Conservation (phyloP, 192 early-diverging fungal species). For the Backusella tarrabulga region DNA sequence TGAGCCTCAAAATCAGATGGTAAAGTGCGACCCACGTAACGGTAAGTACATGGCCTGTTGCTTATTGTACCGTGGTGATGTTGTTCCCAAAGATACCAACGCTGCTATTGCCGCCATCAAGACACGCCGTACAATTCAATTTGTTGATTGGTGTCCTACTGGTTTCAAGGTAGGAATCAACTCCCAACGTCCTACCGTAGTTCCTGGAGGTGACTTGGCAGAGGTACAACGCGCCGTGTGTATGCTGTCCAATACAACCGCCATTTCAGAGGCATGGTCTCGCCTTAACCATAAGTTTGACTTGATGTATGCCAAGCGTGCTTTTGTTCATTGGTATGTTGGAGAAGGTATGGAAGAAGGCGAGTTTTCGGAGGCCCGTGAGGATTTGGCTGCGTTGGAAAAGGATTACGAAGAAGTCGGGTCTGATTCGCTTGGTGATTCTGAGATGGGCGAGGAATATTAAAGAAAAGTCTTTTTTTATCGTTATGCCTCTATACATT, state of each 20-base stretch:
- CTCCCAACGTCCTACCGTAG: conserved; percentile 85
- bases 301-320: conserved; percentile 99
- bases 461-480: not conserved
- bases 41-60: conserved; percentile 99
- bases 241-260: conserved; percentile 99
- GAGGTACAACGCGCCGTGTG: conserved; percentile 93
- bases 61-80: conserved; percentile 98
- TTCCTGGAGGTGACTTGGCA: conserved; percentile 92
- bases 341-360: conserved; percentile 99
- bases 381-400: conserved; percentile 98
- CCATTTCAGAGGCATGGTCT: conserved; percentile 99
- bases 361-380: conserved; percentile 99
- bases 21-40: conserved; percentile 96
- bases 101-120: conserved; percentile 86
- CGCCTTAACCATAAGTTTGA: conserved; percentile 99
- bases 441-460: conserved; percentile 63
- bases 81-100: conserved; percentile 97
- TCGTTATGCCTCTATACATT: not conserved
- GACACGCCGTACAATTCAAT: conserved; percentile 95
- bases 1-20: conserved; percentile 98
- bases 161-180: conserved; percentile 99
- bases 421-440: conserved; percentile 87
- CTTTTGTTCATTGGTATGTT: conserved; percentile 99
- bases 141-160: conserved; percentile 99
- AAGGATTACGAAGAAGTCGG: conserved; percentile 99